Evolutionary conservation across 768 basidiomycete genomes (phyloP), one percentile per base, ranked within the genome.

Genomic region (Suillus occidentalis): DNA sequence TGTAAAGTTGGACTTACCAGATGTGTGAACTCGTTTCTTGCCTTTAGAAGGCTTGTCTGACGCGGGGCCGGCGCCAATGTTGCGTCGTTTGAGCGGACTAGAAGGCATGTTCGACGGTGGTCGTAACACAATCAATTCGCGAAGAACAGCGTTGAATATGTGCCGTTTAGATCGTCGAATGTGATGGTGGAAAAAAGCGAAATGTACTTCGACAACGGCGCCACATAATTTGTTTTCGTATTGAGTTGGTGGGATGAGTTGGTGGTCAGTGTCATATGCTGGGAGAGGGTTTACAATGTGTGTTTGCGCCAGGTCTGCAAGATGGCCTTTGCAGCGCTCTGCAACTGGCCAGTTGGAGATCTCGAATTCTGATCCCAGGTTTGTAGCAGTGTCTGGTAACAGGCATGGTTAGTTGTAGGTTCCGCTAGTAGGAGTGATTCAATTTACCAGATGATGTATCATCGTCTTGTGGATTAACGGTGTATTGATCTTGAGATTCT

Each of bases 121-220:
- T 4, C 31, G 18, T 4, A 53, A 28, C 37, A 65, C 22, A 2
- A 55, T 37, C 28, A 65, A 31, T 14, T 55, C 31, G 2, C 60
- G 28, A 22, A 61, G 49, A 28, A 39, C 14, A 18, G 49, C 36
- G 16, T 36, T 65, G 45, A 61, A 61, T 13, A 65, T 34, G 50
- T 65, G 59, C 6, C 16, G 1, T 13, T 34, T 65, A 14, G 31
- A 22, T 5, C 6, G 53, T 40, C 45, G 61, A 42, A 65, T 65
- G 50, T n/a, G 20, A 22, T 65, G 60, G 31, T 65, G 49, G 10
- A 22, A 47, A 42, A 61, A 55, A 6, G 50, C 5, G 4, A 65
- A 28, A 16, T 65, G 49, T 5, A 65, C 64, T 53, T 65, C 60
- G 2, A 65, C 39, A 5, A 53, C n/a, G 6, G 64, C 47, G 12